Evolutionary conservation across 1,284 basidiomycete genomes (phyloP).

Genomic region (Pyrrhoderma lamaoense): DNA sequence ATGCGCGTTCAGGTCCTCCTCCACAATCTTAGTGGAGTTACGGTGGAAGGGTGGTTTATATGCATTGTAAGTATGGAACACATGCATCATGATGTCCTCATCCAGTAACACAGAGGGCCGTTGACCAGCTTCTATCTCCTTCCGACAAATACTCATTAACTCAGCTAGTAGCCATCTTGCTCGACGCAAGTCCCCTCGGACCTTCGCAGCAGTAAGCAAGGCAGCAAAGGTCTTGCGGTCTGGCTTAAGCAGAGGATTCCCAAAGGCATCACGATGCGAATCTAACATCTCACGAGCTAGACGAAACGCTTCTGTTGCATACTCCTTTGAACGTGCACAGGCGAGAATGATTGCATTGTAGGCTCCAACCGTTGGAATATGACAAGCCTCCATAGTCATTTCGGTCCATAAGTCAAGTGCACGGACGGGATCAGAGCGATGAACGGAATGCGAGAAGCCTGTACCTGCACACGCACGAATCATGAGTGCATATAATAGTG

Average conservation of each 20-base stretch:
- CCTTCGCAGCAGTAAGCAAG: conserved; percentile 83
- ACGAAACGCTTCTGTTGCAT: conserved; percentile 72
- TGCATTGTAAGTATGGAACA: conserved; percentile 85
- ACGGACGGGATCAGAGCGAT: conserved; percentile 73
- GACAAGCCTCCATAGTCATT: conserved; percentile 64
- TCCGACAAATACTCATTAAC: conserved; percentile 46
- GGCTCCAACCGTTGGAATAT: conserved; percentile 59
- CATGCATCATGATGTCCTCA: conserved; percentile 70
- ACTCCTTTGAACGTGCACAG: conserved; percentile 56
- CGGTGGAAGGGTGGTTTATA: conserved; percentile 68
- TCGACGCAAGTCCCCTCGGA: conserved; percentile 75
- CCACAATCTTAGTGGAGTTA: conserved; percentile 34
- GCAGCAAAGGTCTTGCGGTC: conserved; percentile 72
- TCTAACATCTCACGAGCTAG: conserved; percentile 79
- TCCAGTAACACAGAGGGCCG: conserved; percentile 39
- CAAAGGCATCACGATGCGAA: conserved; percentile 56
- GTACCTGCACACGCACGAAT: conserved; percentile 75
- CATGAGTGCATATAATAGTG: conserved; percentile 76
- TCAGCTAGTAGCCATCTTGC: conserved; percentile 91
- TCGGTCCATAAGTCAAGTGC: conserved; percentile 92
- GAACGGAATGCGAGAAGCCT: conserved; percentile 33
- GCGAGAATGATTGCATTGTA: conserved; percentile 83
- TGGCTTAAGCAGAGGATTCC: conserved; percentile 52
- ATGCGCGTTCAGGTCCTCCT: conserved; percentile 15
- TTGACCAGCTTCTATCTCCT: conserved; percentile 8